These are phyloP conservation scores for Blastocrithidia nonstop DNA, from an alignment of 208 protist genomes.

Conservation along the genomic window DNA sequence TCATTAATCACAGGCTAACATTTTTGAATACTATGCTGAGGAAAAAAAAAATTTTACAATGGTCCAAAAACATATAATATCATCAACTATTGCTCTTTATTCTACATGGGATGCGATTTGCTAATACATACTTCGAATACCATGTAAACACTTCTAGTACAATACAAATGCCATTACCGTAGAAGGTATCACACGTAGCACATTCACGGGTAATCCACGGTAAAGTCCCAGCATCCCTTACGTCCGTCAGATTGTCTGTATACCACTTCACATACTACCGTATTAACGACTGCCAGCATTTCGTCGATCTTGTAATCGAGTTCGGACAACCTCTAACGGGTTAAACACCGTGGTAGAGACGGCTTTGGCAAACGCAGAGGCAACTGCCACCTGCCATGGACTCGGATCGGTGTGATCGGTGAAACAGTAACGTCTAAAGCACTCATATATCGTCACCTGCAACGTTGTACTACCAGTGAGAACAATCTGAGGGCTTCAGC, in stretches of 20 bases:
- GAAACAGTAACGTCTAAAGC: conserved; percentile 43
- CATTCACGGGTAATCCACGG: conserved; percentile 62
- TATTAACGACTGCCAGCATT: conserved; percentile 30
- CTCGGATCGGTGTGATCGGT: conserved; percentile 39
- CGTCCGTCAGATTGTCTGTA: conserved; percentile 52
- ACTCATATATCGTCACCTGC: conserved; percentile 75
- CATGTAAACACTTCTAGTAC: conserved; percentile 59
- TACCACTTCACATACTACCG: conserved; percentile 27
- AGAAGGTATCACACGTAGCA: conserved; percentile 61
- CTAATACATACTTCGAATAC: conserved; percentile 16
- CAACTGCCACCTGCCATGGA: conserved; percentile 35
- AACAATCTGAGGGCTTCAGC: conserved; percentile 57
- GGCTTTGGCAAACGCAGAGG: conserved; percentile 53
- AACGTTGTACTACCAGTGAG: conserved; percentile 63
- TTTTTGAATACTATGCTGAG: no score
- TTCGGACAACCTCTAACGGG: conserved; percentile 73
- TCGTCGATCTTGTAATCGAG: conserved; percentile 52
- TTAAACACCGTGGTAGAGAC: conserved; percentile 54
- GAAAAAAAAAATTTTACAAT: no score
- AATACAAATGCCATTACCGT: conserved; percentile 65
- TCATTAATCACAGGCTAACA: no score
- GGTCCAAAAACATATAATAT: no score
- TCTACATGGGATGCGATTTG: no score
- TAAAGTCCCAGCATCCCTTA: conserved; percentile 63
- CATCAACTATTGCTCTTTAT: no score